phyloP scores from a whole-genome alignment of 768 basidiomycete genomes.

The Lactarius akahatsu region DNA sequence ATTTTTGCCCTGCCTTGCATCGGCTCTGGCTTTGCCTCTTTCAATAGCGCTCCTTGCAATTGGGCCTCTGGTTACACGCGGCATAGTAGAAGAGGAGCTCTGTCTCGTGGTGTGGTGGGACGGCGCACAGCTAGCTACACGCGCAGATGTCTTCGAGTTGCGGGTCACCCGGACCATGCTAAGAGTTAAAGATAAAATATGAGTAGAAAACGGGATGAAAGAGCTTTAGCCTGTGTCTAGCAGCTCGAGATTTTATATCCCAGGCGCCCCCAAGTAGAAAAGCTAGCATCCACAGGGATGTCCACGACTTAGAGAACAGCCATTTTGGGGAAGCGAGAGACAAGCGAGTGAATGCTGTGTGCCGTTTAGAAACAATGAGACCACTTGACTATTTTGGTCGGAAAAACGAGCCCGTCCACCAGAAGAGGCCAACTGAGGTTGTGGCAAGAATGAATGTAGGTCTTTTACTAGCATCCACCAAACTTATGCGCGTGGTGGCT shows the following conservation, averaged over 20 bases:
- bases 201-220: neutral
- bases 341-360: neutral
- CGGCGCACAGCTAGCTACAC: constrained; percentile 4
- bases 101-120: neutral
- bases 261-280: neutral
- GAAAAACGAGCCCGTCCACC: neutral
- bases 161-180: constrained; percentile 11
- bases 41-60: neutral
- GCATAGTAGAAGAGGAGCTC: neutral
- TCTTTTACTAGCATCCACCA: neutral
- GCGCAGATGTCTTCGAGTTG: neutral
- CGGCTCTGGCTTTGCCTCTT: neutral
- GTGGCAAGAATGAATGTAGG: neutral
- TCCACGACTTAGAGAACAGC: neutral
- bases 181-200: neutral
- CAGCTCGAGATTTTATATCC: neutral
- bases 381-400: neutral
- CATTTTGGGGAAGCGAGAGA: neutral
- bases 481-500: neutral
- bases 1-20: neutral
- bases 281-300: neutral
- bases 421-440: neutral
- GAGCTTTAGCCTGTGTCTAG: neutral
- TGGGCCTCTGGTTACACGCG: neutral
- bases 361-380: neutral